These are phyloP conservation scores for Samsoniella hepiali DNA, from an alignment of 2,329 filamentous ascomycete genomes.

Conservation along the genomic window DNA sequence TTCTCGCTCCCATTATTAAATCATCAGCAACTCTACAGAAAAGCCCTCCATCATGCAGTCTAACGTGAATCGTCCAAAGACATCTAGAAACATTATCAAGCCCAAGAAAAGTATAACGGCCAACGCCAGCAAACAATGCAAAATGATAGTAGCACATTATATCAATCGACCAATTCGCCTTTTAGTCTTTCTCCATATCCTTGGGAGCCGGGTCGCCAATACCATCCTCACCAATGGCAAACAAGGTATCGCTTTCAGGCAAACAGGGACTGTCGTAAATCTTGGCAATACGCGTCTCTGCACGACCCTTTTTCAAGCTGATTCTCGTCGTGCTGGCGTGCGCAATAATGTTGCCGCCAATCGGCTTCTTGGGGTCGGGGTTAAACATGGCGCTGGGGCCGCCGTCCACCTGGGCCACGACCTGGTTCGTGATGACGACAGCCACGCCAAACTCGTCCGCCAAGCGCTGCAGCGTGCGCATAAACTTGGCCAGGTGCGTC, in stretches of 20 bases:
- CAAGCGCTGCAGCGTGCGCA: conserved; percentile 77
- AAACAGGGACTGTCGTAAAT: conserved; percentile 98
- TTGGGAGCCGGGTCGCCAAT: conserved; percentile 96
- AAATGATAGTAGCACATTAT: conserved; percentile 24
- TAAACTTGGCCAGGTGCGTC: conserved; percentile 82
- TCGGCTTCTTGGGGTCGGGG: conserved; percentile 97
- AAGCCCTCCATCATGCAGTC: not conserved
- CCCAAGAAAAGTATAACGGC: conserved; percentile 13
- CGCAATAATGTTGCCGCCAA: conserved; percentile 97
- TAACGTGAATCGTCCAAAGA: not conserved
- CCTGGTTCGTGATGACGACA: conserved; percentile 97
- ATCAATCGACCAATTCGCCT: conserved; percentile 16
- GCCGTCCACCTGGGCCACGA: conserved; percentile 96
- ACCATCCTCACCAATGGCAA: conserved; percentile 95
- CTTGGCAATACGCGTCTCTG: conserved; percentile 95
- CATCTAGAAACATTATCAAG: not conserved
- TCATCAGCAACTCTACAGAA: not conserved
- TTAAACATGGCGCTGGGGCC: conserved; percentile 98
- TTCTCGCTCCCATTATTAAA: not conserved
- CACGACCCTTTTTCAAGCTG: conserved; percentile 92
- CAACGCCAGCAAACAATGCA: conserved; percentile 34
- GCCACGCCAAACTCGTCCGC: conserved; percentile 89
- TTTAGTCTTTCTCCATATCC: conserved; percentile 79
- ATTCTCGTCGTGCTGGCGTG: conserved; percentile 94
- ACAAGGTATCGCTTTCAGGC: conserved; percentile 92